Percentiles rank a stretch among this genome's conserved stretches.
These are phyloP conservation scores for Xylaria sp. DNA, from an alignment of 495 filamentous ascomycete genomes.

Conservation along the genomic window DNA sequence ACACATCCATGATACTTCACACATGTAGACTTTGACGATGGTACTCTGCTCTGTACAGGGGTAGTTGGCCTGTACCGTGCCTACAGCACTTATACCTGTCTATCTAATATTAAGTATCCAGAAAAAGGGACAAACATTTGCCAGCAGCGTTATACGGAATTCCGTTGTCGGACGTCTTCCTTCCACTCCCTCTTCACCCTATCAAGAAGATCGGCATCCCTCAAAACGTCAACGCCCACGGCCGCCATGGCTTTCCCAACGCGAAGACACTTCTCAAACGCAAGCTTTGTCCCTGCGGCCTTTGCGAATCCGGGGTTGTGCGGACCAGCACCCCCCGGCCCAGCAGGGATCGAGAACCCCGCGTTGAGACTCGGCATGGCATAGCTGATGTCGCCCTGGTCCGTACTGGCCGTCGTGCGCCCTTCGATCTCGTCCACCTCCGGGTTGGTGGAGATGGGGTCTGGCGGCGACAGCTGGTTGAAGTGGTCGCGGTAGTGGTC, in stretches of 20 bases:
- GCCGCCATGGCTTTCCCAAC: conserved; percentile 64
- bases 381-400: conserved; percentile 70
- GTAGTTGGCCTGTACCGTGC: too few relatives aligned
- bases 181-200: conserved; percentile 43
- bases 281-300: conserved; percentile 60
- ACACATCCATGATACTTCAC: too few relatives aligned
- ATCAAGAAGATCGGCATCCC: conserved; percentile 51
- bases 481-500: conserved; percentile 60
- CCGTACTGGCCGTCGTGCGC: conserved; percentile 63
- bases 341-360: conserved; percentile 62
- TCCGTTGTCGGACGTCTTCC: conserved; percentile 29
- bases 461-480: conserved; percentile 51
- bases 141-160: not conserved
- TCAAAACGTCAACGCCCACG: conserved; percentile 61
- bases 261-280: conserved; percentile 58
- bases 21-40: too few relatives aligned
- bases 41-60: too few relatives aligned
- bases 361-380: conserved; percentile 66
- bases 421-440: conserved; percentile 58
- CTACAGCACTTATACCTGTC: too few relatives aligned
- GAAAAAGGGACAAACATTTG: too few relatives aligned
- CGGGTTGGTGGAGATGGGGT: conserved; percentile 49
- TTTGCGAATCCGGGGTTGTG: conserved; percentile 68
- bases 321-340: conserved; percentile 53
- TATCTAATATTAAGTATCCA: not conserved